These are phyloP conservation scores for Fonsecaea monophora DNA, from an alignment of 2,329 filamentous ascomycete species.

Conservation along the genomic window DNA sequence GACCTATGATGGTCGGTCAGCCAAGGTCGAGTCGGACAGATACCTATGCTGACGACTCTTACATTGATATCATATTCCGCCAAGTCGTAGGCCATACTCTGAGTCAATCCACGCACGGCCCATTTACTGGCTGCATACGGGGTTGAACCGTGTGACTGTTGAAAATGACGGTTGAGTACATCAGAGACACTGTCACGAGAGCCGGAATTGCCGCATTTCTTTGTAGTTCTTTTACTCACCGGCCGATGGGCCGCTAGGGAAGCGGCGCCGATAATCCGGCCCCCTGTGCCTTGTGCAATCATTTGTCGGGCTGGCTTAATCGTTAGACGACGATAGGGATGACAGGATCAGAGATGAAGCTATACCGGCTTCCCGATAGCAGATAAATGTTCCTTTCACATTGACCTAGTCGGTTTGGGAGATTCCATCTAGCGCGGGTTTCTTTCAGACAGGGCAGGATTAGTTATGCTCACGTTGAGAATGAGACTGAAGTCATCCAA, in stretches of 20 bases:
- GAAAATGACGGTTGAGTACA: slow-evolving; percentile 50
- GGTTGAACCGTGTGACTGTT: slow-evolving; percentile 61
- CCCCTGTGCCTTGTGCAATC: slow-evolving; percentile 62
- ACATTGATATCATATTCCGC: slow-evolving; percentile 68
- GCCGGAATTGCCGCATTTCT: neutral
- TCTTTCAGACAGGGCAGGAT: no score
- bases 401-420: slow-evolving; percentile 58
- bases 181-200: neutral
- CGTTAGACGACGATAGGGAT: slow-evolving; percentile 6
- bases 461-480: slow-evolving; percentile 56
- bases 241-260: slow-evolving; percentile 13
- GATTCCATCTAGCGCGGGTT: no score
- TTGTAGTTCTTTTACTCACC: neutral
- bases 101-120: slow-evolving; percentile 69
- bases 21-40: neutral
- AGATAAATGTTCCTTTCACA: slow-evolving; percentile 69
- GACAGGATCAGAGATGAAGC: no score
- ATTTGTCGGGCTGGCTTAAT: slow-evolving; percentile 62
- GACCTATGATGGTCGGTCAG: slow-evolving; percentile 9
- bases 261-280: slow-evolving; percentile 56
- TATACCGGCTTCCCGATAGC: slow-evolving; percentile 61
- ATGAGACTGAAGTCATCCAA: slow-evolving; percentile 16
- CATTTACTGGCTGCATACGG: slow-evolving; percentile 70
- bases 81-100: slow-evolving; percentile 70
- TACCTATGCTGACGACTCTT: slow-evolving; percentile 42